Percentiles rank a stretch among this genome's conserved stretches.
These are phyloP conservation scores for Quercus glauca DNA, from an alignment of 306 rosid genomes.

Conservation along the genomic window DNA sequence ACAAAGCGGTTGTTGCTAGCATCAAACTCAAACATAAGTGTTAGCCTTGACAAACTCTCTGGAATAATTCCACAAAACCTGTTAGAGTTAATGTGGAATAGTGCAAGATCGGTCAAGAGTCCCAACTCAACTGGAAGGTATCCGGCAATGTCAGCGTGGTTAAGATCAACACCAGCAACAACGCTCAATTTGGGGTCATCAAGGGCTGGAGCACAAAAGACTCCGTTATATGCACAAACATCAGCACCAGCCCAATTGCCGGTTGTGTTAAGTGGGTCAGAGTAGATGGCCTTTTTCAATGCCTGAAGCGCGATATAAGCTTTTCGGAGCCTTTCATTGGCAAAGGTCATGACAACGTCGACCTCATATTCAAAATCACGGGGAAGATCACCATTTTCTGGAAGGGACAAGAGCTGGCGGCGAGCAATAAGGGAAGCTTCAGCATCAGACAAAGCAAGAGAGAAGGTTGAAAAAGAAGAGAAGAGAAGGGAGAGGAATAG, in stretches of 20 bases:
- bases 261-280: slow-evolving; percentile 38
- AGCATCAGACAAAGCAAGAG: not conserved
- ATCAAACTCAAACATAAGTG: slow-evolving; percentile 42
- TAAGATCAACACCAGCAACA: slow-evolving; percentile 52
- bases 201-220: slow-evolving; percentile 46
- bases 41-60: slow-evolving; percentile 18
- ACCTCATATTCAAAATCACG: not conserved
- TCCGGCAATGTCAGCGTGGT: slow-evolving; percentile 49
- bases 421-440: not conserved
- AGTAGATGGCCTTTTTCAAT: slow-evolving; percentile 39
- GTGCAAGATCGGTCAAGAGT: slow-evolving; percentile 36
- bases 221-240: slow-evolving; percentile 54
- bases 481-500: slow-evolving; percentile 10
- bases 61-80: slow-evolving; percentile 57
- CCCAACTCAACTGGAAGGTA: slow-evolving; percentile 34
- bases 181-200: slow-evolving; percentile 34
- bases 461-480: slow-evolving; percentile 19
- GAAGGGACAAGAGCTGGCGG: not conserved
- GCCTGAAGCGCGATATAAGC: slow-evolving; percentile 45
- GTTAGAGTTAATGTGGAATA: slow-evolving; percentile 51
- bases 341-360: not conserved
- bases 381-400: slow-evolving; percentile 5
- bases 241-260: slow-evolving; percentile 40
- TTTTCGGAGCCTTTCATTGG: slow-evolving; percentile 24
- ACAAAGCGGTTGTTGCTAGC: slow-evolving; percentile 53